phyloP scores from a whole-genome alignment of 768 basidiomycete species.

The Pseudohyphozyma bogoriensis region DNA sequence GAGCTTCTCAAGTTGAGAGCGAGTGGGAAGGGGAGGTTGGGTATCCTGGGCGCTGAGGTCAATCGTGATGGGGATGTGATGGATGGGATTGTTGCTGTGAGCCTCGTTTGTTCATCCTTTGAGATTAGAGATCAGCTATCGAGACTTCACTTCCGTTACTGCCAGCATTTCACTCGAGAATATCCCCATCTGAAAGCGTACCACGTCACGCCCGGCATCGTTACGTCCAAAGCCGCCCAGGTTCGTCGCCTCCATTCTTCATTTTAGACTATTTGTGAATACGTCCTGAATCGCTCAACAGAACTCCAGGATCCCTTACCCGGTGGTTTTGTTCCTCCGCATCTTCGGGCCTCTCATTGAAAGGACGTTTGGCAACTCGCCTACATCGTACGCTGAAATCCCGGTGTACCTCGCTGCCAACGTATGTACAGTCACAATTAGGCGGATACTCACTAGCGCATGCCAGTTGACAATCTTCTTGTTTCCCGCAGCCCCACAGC shows the following conservation, averaged over 20 bases:
- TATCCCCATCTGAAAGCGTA: constrained; percentile 21
- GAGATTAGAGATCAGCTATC: too few species aligned
- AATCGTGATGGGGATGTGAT: constrained; percentile 12
- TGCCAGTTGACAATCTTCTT: too few species aligned
- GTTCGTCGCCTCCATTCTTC: too few species aligned
- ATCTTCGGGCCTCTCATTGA: constrained; percentile 20
- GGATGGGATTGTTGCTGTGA: constrained; percentile 13
- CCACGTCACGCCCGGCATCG: constrained; percentile 31
- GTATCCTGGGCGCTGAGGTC: constrained; percentile 5
- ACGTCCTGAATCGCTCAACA: not conserved
- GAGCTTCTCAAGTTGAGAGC: constrained; percentile 6
- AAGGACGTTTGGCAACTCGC: constrained; percentile 24
- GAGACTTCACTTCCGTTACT: too few species aligned
- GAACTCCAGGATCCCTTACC: constrained; percentile 18
- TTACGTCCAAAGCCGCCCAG: constrained; percentile 6
- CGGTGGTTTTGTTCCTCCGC: constrained; percentile 9
- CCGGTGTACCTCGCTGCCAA: constrained; percentile 31
- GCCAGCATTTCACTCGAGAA: constrained; percentile 23
- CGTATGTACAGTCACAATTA: too few species aligned
- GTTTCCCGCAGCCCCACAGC: too few species aligned
- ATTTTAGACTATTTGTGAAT: too few species aligned
- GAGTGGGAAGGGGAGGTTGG: not conserved
- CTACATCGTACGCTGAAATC: constrained; percentile 26
- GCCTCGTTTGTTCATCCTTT: too few species aligned
- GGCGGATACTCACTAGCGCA: too few species aligned